Percentiles rank a stretch among this genome's conserved stretches.
These are phyloP conservation scores for Aristolochia californica DNA, from an alignment of 164 flowering plant genomes.

Conservation along the genomic window DNA sequence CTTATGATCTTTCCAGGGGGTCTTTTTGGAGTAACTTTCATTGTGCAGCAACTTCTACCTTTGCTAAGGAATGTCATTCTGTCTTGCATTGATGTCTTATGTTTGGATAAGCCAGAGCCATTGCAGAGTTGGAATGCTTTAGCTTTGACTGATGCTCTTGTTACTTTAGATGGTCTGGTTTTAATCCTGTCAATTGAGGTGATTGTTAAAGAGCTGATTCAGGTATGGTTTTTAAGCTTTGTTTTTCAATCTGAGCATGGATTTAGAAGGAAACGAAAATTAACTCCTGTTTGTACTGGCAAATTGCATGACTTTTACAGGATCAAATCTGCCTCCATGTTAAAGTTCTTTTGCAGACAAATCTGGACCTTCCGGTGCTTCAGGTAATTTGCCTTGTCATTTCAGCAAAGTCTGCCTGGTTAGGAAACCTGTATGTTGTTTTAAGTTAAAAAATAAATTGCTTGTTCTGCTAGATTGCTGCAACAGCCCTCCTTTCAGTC, in stretches of 20 bases:
- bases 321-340: constrained; percentile 50
- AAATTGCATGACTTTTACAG: constrained; percentile 30
- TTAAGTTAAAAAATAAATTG: no score
- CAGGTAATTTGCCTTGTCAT: constrained; percentile 34
- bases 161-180: constrained; percentile 58
- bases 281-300: constrained; percentile 5
- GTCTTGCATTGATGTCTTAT: constrained; percentile 49
- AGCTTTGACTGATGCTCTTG: constrained; percentile 65
- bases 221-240: constrained; percentile 32
- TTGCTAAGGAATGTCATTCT: constrained; percentile 47
- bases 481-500: constrained; percentile 52
- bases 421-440: no score
- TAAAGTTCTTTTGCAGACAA: constrained; percentile 49
- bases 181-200: constrained; percentile 44
- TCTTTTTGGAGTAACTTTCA: constrained; percentile 65
- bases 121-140: constrained; percentile 72
- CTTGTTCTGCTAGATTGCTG: constrained; percentile 59
- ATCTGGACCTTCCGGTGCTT: constrained; percentile 52
- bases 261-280: not conserved
- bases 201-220: constrained; percentile 67
- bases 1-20: constrained; percentile 46
- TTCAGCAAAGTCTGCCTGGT: no score
- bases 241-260: not conserved
- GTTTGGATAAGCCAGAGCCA: constrained; percentile 62
- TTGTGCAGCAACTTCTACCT: constrained; percentile 68